Base-by-base conservation (phyloP, 208 protist genomes). In the Leishmania major region DNA sequence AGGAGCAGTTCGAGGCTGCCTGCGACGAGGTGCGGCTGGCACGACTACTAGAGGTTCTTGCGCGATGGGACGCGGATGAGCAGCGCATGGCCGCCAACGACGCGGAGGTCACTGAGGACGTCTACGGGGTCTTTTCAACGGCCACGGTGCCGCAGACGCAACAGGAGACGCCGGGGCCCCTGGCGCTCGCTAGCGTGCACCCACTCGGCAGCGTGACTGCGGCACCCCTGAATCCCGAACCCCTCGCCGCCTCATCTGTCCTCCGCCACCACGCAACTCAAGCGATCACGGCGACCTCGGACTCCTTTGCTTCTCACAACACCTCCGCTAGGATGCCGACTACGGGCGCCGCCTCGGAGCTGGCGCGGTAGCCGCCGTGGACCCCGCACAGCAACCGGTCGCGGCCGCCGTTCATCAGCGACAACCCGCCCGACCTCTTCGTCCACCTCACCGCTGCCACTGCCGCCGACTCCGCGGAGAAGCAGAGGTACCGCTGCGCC, bases 401-500 rank as follows among this genome's bases (percentile, higher is more conserved):
- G 15, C 49, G 37, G 35, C 53, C 64, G 15, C 49, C 31, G 5
- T 84, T 66, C 19, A 70, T 70, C 55, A 55, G 75, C 57, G 75
- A 31, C 25, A 69, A 80, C 43, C 57, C 66, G 45, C 75, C 71
- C 40, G 81, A 69, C 8, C 67, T 49, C 37, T 84, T 69, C 57
- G 72, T 80, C 45, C 64, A 84, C 66, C 43, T 45, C 22, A 40
- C 51, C 57, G 71, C 15, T 6, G 47, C 40, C 53, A 47, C 78
- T 15, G 45, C 57, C 76, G 57, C 45, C 45, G 45, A 11, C 45
- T 47, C 19, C 5, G 28, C 40, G 13, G 75, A 84, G 47, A 64
- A 79, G 71, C 84, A 90, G 71, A 79, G 77, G 15, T 83, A 92
- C 69, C 73, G 75, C n/a, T 75, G 80, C 37, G 89, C 89, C 66